These are phyloP conservation scores for Aspergillus coremiiformis DNA, from an alignment of 495 filamentous ascomycete species.

Conservation along the genomic window DNA sequence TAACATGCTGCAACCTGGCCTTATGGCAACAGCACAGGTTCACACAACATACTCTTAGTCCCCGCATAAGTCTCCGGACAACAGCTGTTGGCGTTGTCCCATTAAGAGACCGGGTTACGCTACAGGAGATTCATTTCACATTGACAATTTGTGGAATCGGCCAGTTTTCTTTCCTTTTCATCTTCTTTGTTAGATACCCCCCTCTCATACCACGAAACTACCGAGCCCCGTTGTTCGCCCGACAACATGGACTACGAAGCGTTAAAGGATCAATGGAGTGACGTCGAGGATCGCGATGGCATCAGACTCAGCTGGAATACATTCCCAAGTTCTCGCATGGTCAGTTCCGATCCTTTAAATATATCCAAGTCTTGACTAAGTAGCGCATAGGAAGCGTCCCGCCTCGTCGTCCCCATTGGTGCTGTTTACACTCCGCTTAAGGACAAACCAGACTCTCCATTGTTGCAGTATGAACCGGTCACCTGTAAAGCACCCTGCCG, in stretches of 20 bases:
- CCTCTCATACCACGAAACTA: constrained; percentile 21
- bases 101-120: constrained; percentile 28
- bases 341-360: constrained; percentile 32
- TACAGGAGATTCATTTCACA: constrained; percentile 18
- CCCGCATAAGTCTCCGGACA: constrained; percentile 22
- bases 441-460: constrained; percentile 81
- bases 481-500: constrained; percentile 95
- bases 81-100: constrained; percentile 19
- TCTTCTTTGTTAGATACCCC: constrained; percentile 15
- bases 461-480: constrained; percentile 94
- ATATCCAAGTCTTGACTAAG: constrained; percentile 15
- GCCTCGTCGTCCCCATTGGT: constrained; percentile 94
- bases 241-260: constrained; percentile 66
- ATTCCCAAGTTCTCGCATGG: constrained; percentile 97
- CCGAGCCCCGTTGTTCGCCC: constrained; percentile 22
- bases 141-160: constrained; percentile 16
- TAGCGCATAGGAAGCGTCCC: constrained; percentile 74
- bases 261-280: constrained; percentile 95
- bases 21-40: constrained; percentile 27
- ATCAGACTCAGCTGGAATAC: constrained; percentile 98
- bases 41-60: constrained; percentile 32
- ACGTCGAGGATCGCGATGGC: constrained; percentile 95
- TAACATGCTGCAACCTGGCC: constrained; percentile 44
- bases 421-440: constrained; percentile 95
- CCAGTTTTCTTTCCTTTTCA: constrained; percentile 11